Base-by-base conservation (phyloP, 768 basidiomycete genomes). In the Termitomyces sp. region DNA sequence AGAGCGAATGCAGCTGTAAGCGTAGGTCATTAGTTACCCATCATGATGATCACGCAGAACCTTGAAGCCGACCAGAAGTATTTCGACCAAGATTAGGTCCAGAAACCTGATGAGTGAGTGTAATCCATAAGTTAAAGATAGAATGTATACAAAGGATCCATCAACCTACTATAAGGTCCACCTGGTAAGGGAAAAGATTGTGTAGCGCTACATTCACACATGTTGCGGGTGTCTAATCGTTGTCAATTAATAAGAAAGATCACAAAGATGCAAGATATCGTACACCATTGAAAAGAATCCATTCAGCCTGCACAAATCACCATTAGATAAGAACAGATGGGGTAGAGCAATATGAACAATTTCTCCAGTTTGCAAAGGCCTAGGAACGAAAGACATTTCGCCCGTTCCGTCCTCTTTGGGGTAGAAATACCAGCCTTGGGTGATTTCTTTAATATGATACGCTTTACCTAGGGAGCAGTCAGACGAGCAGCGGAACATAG, bases 151-250 rank as follows among this genome's bases (percentile, higher is more conserved):
- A n/a, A n/a, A n/a, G n/a, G n/a, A n/a, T n/a, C n/a, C 56, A 64
- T 41, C 23, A 32, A 73, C 81, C 32, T 62, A 91, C 89, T 53
- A 98, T 84, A n/a, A 98, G 82, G 69, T 98, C 94, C 31, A 98
- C 90, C 64, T 90, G 72, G 33, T 80, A 87, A 2, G 85, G 86
- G 67, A 86, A 95, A 9, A 98, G 63, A 63, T 98, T 98, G 69
- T 96, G 90, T 39, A 98, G 73, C 2, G 84, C 93, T 56, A 98
- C 85, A 63, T 96, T 97, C 2, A 91, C 78, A 66, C 95, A 97
- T 12, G 95, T 90, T 3, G 94, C 93, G 4, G 95, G 91, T 10
- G 92, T 94, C 89, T 90, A 53, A 18, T n/a, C 46, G 3, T 33
- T 7, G 36, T 41, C 53, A 41, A 38, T 42, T 35, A 25, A 53